Conservation (phyloP, 108 stramenopile species). For the Stephanodiscus triporus region DNA sequence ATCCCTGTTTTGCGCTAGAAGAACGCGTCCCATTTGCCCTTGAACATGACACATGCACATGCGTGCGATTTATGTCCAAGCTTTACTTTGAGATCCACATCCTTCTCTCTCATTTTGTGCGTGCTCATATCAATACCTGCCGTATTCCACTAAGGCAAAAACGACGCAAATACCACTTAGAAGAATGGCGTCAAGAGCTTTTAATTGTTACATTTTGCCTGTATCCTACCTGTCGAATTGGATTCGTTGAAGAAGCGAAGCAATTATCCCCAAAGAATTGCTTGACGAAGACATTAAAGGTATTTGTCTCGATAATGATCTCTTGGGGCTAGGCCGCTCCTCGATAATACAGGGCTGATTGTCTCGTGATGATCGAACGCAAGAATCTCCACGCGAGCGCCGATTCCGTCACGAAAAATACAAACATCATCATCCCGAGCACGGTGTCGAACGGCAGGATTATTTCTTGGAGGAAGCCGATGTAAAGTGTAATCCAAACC, state of each 20-base stretch:
- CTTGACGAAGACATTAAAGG: too few species aligned
- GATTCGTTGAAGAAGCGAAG: not conserved
- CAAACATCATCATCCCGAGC: conserved; percentile 30
- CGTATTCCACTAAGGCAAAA: not conserved
- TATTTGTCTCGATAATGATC: not conserved
- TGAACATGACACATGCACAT: conserved; percentile 31
- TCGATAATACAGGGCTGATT: conserved; percentile 6
- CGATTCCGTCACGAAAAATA: conserved; percentile 11
- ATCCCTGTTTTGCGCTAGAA: conserved; percentile 44
- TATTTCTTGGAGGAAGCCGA: conserved; percentile 44
- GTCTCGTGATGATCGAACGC: conserved; percentile 24
- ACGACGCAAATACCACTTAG: not conserved
- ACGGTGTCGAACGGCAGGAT: conserved; percentile 23
- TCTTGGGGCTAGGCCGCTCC: not conserved
- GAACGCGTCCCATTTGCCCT: conserved; percentile 69
- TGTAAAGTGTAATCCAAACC: conserved; percentile 23
- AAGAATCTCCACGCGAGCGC: conserved; percentile 32
- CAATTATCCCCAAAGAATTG: too few species aligned
- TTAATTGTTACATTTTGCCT: not conserved
- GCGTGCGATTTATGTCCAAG: conserved; percentile 42
- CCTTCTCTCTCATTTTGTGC: not conserved
- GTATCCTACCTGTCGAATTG: not conserved
- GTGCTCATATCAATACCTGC: not conserved
- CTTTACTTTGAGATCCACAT: conserved; percentile 61
- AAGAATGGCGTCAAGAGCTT: not conserved